Evolutionary conservation across 1,139 yeast genomes (phyloP).

Genomic region (Blastobotrys aristatus): DNA sequence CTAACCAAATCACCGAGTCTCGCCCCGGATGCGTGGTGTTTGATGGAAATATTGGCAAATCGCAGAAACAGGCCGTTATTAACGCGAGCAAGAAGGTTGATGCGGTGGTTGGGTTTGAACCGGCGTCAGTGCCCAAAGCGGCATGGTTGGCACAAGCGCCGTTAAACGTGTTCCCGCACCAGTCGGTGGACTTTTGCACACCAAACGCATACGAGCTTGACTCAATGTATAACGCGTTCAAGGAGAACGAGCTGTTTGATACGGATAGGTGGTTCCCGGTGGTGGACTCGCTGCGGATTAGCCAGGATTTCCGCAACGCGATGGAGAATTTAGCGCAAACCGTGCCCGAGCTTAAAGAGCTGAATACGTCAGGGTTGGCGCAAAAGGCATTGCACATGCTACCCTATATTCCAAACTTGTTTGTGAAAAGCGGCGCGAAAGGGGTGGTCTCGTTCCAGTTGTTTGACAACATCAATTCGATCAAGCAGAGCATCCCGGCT

Average conservation of each 20-base stretch:
- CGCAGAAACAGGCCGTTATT: slow-evolving; percentile 41
- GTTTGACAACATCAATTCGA: slow-evolving; percentile 26
- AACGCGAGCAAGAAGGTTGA: slow-evolving; percentile 22
- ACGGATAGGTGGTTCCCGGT: slow-evolving; percentile 69
- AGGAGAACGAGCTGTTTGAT: slow-evolving; percentile 49
- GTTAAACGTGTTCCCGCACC: slow-evolving; percentile 35
- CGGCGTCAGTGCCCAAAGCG: slow-evolving; percentile 68
- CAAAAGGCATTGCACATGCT: slow-evolving; percentile 67
- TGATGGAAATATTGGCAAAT: slow-evolving; percentile 62
- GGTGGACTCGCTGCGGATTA: slow-evolving; percentile 56
- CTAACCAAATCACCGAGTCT: slow-evolving; percentile 24
- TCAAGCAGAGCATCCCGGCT: slow-evolving; percentile 5
- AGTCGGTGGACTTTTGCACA: slow-evolving; percentile 45
- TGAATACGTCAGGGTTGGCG: slow-evolving; percentile 46
- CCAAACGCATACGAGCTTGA: slow-evolving; percentile 66
- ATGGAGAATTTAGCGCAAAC: slow-evolving; percentile 33
- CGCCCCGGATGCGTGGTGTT: slow-evolving; percentile 45
- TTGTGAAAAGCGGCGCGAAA: slow-evolving; percentile 61
- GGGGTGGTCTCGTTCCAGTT: slow-evolving; percentile 56
- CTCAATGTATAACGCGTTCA: slow-evolving; percentile 49
- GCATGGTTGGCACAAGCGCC: slow-evolving; percentile 25
- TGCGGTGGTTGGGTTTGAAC: slow-evolving; percentile 55
- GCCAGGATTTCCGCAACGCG: slow-evolving; percentile 43
- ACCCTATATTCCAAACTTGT: slow-evolving; percentile 65
- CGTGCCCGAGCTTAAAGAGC: slow-evolving; percentile 27